Conservation (phyloP, 192 early-diverging fungal genomes). For the Pecoramyces ruminantium region DNA sequence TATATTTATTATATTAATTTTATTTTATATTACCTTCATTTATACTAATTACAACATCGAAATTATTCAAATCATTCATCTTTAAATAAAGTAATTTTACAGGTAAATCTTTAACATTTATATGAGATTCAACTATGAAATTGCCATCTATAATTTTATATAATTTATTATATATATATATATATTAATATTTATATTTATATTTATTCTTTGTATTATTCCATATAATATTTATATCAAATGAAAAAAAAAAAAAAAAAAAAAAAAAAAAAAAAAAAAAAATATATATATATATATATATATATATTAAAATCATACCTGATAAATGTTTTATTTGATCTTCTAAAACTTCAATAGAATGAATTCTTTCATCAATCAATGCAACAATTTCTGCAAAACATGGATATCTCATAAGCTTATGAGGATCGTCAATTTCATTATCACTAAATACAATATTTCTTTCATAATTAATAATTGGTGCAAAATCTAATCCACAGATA, state of each 20-base stretch:
- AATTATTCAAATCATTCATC: neutral
- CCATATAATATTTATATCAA: too few species aligned
- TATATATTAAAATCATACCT: neutral
- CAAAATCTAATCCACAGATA: neutral
- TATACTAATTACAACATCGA: neutral
- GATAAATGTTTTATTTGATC: neutral
- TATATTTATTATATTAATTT: too few species aligned
- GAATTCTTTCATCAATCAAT: neutral
- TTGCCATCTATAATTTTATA: neutral
- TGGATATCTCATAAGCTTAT: neutral
- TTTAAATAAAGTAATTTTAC: neutral
- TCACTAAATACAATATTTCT: neutral
- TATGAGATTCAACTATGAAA: neutral
- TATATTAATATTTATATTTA: too few species aligned
- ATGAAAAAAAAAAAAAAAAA: too few species aligned
- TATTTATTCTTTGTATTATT: too few species aligned
- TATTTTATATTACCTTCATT: neutral
- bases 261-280: too few species aligned
- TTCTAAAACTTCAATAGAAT: neutral
- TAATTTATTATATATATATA: too few species aligned
- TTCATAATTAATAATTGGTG: neutral
- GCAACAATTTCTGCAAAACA: neutral
- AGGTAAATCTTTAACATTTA: neutral
- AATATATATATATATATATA: too few species aligned
- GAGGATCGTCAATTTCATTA: neutral